Conservation (phyloP, 352 stramenopile species). For the Phytophthora fragariae region DNA sequence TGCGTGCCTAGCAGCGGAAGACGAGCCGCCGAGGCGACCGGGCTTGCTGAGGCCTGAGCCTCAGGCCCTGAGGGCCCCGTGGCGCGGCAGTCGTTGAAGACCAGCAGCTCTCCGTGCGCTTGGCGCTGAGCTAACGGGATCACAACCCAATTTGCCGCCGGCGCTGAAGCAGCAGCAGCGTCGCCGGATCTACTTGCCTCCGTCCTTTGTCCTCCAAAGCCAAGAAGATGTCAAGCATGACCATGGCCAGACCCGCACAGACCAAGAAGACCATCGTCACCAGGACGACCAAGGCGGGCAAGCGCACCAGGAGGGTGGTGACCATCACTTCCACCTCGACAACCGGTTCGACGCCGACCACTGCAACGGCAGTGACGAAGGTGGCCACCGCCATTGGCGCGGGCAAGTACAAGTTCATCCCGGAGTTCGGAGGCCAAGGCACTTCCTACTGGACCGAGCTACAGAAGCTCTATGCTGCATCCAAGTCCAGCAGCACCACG, state of each 20-base stretch:
- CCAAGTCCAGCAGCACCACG: slow-evolving; percentile 31
- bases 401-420: slow-evolving; percentile 44
- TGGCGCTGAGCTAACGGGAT: neutral
- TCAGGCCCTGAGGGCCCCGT: too few species aligned
- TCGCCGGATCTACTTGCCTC: neutral
- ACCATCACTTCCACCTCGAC: neutral
- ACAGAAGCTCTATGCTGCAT: slow-evolving; percentile 51
- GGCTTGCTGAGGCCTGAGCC: too few species aligned
- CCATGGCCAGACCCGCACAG: neutral
- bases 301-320: slow-evolving; percentile 5
- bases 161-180: neutral
- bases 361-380: neutral
- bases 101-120: neutral
- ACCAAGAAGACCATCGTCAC: neutral
- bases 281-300: neutral
- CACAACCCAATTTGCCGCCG: slow-evolving; percentile 10
- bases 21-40: slow-evolving; percentile 2
- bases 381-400: neutral
- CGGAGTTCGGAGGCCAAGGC: slow-evolving; percentile 79
- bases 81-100: slow-evolving; percentile 1
- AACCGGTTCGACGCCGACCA: neutral
- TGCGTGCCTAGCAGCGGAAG: neutral
- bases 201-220: neutral
- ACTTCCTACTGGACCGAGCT: slow-evolving; percentile 76
- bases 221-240: neutral